Evolutionary conservation across 2,329 filamentous ascomycete genomes (phyloP).

Genomic region (Aspergillus eucalypticola): DNA sequence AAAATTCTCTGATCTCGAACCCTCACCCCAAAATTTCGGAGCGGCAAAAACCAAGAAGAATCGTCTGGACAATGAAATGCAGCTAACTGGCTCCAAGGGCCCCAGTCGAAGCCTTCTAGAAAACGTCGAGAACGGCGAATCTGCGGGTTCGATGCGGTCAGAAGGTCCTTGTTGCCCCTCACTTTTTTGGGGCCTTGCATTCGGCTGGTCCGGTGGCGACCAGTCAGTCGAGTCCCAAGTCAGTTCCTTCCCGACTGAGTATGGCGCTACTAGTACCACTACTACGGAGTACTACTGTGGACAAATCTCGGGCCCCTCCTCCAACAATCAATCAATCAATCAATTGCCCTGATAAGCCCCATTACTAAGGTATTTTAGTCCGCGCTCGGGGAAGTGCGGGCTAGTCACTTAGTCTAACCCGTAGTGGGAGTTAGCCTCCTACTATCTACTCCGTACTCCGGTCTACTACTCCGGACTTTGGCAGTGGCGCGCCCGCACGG

Average conservation of each 20-base stretch:
- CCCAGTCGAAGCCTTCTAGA: constrained; percentile 35
- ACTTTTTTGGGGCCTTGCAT: not conserved
- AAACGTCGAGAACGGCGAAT: constrained; percentile 34
- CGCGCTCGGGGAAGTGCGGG: not conserved
- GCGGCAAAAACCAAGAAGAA: constrained; percentile 2
- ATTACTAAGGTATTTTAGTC: constrained; percentile 1
- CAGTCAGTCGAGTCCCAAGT: too few relatives aligned
- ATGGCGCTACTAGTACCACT: not conserved
- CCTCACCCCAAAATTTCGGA: not conserved
- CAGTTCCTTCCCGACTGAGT: constrained; percentile 2
- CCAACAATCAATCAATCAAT: not conserved
- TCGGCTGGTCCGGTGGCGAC: constrained; percentile 12
- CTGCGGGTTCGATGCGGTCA: constrained; percentile 15
- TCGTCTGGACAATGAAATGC: constrained; percentile 13
- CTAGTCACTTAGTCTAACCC: not conserved
- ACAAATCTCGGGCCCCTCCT: too few relatives aligned
- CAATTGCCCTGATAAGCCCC: constrained; percentile 1
- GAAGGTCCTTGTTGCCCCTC: constrained; percentile 9
- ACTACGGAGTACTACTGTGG: too few relatives aligned
- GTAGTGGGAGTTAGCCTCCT: not conserved
- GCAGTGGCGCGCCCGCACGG: not conserved
- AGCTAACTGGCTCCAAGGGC: constrained; percentile 15
- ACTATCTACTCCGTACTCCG: constrained; percentile 2
- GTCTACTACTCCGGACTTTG: constrained; percentile 6
- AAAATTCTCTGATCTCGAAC: constrained; percentile 3